These are phyloP conservation scores for Pseudogymnoascus sp. DNA, from an alignment of 2,329 filamentous ascomycete species.

Conservation along the genomic window DNA sequence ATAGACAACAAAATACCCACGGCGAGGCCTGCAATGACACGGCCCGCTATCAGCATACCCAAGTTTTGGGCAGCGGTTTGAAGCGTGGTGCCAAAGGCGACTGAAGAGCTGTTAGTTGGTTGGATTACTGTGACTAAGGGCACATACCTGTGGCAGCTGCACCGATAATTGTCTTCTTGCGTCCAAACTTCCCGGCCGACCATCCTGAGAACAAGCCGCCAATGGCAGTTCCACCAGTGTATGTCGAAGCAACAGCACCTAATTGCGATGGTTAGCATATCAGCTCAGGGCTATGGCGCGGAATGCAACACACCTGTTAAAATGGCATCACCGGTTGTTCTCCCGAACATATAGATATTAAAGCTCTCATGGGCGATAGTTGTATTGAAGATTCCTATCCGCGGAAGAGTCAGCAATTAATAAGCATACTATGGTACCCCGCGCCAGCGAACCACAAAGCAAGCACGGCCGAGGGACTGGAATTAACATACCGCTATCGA, in stretches of 20 bases:
- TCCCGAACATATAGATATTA: constrained; percentile 27
- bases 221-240: neutral
- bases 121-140: neutral
- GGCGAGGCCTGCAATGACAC: constrained; percentile 19
- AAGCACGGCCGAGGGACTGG: neutral
- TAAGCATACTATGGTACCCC: neutral
- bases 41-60: constrained; percentile 23
- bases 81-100: constrained; percentile 19
- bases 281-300: no score
- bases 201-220: neutral
- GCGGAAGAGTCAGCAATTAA: neutral
- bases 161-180: constrained; percentile 1
- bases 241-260: neutral
- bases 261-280: neutral
- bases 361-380: constrained; percentile 28
- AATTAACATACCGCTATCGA: neutral
- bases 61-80: constrained; percentile 20
- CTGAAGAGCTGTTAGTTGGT: constrained; percentile 10
- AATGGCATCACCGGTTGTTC: constrained; percentile 21
- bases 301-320: constrained; percentile 15
- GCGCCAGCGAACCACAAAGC: neutral
- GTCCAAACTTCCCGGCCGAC: neutral
- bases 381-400: constrained; percentile 26
- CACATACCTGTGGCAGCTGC: neutral
- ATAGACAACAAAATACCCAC: constrained; percentile 12